Evolutionary conservation across 768 basidiomycete species (phyloP), one percentile per base, ranked within the genome.

Genomic region (Neoboletus magnificus): DNA sequence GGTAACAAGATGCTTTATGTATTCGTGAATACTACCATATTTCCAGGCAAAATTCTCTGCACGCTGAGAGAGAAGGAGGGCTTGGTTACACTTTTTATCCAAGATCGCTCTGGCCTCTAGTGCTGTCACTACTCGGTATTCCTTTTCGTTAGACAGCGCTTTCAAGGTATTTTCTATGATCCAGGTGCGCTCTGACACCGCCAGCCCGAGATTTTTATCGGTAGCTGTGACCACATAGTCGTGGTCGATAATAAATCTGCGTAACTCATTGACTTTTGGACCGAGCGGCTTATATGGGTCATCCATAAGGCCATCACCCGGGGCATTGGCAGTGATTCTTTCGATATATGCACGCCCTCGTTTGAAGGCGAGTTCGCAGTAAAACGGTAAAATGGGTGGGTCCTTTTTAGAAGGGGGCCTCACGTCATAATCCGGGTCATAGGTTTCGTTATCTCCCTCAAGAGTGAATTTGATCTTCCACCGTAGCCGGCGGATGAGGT

Each of bases 1-100:
- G 6, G 41, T 42, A 42, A 42, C 7, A 0, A 3, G 0, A 1
- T 4, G 3, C 2, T 16, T 2, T 0, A 42, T 1, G 2, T 23
- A 42, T 23, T 42, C 23, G 0, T 15, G 2, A 0, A 42, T 7
- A 0, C 13, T 8, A 42, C 22, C 41, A 42, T 42, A 42, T 25
- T 42, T 42, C 41, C 41, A 42, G 15, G 4, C 1, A 4, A 16
- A 42, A 4, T 1, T 9, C 3, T 25, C 23, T 0, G 23, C 6
- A 0, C 2, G 6, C 23, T 42, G 41, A 16, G 41, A 42, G 15
- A 42, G 22, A 1, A 42, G 15, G 0, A 23, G 4, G 23, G 25
- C 16, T 8, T 42, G 1, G 9, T 42, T 42, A 1, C 41, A 42
- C 5, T 13, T 42, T 6, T 8, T 8, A 4, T 42, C 15, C 3